Conservation (phyloP, 2,329 filamentous ascomycete species). For the Polytolypa hystricis region DNA sequence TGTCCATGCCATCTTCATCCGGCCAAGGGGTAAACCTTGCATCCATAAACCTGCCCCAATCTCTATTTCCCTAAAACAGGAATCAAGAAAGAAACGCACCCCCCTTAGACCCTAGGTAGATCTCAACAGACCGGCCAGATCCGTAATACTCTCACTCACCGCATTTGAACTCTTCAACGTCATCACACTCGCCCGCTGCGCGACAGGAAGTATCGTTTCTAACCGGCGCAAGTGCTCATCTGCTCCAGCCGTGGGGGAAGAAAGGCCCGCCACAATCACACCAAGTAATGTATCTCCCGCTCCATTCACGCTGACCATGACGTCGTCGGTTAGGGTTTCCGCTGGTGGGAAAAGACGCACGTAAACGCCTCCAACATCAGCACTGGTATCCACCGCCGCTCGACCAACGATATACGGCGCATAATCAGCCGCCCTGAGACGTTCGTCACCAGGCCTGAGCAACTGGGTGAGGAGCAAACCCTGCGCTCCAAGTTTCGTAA, state of each 20-base stretch:
- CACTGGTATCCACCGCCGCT: conserved; percentile 38
- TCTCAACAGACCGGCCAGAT: conserved; percentile 11
- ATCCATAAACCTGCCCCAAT: too few species aligned
- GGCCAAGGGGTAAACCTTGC: too few species aligned
- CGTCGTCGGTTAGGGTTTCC: conserved; percentile 46
- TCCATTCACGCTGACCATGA: conserved; percentile 84
- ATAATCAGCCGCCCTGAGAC: conserved; percentile 51
- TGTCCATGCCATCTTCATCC: too few species aligned
- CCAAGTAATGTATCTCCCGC: conserved; percentile 90
- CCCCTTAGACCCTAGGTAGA: too few species aligned
- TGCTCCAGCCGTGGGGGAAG: conserved; percentile 36
- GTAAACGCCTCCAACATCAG: conserved; percentile 64
- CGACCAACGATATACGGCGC: conserved; percentile 63
- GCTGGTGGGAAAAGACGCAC: conserved; percentile 63
- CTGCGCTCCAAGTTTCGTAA: conserved; percentile 68
- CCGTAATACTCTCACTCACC: conserved; percentile 40
- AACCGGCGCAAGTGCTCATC: conserved; percentile 33
- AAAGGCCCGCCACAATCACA: conserved; percentile 67
- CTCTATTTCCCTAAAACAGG: too few species aligned
- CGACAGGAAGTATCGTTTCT: conserved; percentile 60
- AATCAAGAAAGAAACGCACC: too few species aligned
- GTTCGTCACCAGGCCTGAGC: conserved; percentile 54
- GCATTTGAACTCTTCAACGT: conserved; percentile 65
- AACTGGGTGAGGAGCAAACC: conserved; percentile 69
- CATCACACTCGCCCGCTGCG: conserved; percentile 69